Evolutionary conservation across 192 early-diverging fungal species (phyloP).

Genomic region (Chytriomyces sp.): DNA sequence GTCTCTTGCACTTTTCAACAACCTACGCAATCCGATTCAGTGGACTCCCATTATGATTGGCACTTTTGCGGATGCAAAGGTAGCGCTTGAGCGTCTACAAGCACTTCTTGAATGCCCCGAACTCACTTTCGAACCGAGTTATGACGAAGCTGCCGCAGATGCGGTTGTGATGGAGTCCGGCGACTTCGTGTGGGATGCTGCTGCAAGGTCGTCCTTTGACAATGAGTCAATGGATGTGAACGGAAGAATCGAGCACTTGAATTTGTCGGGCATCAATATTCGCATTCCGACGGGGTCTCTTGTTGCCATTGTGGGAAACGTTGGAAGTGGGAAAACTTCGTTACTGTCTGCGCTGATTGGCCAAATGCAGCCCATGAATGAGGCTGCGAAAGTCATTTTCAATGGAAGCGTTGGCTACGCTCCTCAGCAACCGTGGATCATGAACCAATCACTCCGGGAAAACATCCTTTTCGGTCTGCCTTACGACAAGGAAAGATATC

Average conservation of each 20-base stretch:
- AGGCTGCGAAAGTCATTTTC: conserved; percentile 54
- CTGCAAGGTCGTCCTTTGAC: background rate
- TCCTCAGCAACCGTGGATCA: conserved; percentile 84
- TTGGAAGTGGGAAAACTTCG: conserved; percentile 46
- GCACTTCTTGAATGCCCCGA: conserved; percentile 63
- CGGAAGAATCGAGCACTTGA: conserved; percentile 2
- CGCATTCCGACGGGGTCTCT: conserved; percentile 41
- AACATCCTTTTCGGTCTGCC: conserved; percentile 75
- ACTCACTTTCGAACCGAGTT: conserved; percentile 54
- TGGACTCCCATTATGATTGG: conserved; percentile 32
- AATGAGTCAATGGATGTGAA: background rate
- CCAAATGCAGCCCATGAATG: conserved; percentile 30
- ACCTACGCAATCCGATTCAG: conserved; percentile 28
- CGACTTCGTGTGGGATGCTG: conserved; percentile 64
- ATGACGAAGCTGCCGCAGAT: conserved; percentile 42
- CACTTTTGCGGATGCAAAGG: conserved; percentile 48
- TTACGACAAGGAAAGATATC: conserved; percentile 63
- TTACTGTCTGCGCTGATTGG: conserved; percentile 43
- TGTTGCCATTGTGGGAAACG: conserved; percentile 59
- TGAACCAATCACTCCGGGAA: conserved; percentile 61
- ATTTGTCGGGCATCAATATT: conserved; percentile 32
- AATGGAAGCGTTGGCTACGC: conserved; percentile 74
- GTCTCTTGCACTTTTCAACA: conserved; percentile 31
- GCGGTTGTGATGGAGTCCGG: conserved; percentile 66
- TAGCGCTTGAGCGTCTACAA: conserved; percentile 50